Percentiles rank a stretch among this genome's conserved stretches.
Conservation (phyloP, 164 flowering plant species). For the Umbilicus rupestris region DNA sequence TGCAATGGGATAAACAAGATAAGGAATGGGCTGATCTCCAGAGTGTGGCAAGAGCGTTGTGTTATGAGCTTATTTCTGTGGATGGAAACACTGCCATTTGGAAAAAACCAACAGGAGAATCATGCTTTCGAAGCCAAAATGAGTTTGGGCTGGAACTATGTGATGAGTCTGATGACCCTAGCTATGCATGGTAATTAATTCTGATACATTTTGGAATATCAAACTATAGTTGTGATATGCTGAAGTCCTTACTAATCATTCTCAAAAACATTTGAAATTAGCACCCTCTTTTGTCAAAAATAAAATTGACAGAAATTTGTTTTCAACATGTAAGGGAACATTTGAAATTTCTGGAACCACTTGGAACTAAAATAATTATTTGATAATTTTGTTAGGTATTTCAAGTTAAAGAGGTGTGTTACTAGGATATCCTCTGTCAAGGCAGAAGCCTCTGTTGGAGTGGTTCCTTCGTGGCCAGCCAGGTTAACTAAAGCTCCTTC, state of each 20-base stretch:
- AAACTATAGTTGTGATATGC: not conserved
- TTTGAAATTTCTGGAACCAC: not conserved
- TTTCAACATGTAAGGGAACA: not conserved
- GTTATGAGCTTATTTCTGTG: slow-evolving; percentile 84
- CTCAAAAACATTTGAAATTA: not conserved
- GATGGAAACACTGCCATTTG: slow-evolving; percentile 95
- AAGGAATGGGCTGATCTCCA: slow-evolving; percentile 99
- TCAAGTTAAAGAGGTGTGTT: slow-evolving; percentile 68
- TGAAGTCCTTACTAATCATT: not conserved
- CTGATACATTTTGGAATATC: not conserved
- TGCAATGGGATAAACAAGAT: slow-evolving; percentile 91
- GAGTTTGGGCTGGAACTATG: slow-evolving; percentile 77
- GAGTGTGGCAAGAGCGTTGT: slow-evolving; percentile 74
- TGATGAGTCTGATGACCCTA: slow-evolving; percentile 71
- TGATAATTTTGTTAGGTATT: slow-evolving; percentile 53
- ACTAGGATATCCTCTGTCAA: slow-evolving; percentile 44
- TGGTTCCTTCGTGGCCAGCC: slow-evolving; percentile 82
- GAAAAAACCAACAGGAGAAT: slow-evolving; percentile 76
- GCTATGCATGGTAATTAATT: slow-evolving; percentile 72
- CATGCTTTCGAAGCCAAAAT: slow-evolving; percentile 76
- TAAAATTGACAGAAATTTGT: not conserved
- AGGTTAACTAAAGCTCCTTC: slow-evolving; percentile 66
- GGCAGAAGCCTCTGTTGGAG: slow-evolving; percentile 63
- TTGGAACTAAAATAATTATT: slow-evolving; percentile 5
- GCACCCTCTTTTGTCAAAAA: not conserved